Conservation (phyloP, 176 grass and related monocot genomes). For the bread wheat (Triticum aestivum) region IWGSC_CS_RefSeq_v2.1 NC_057807.1:324262740-324263239, state of each 20-base stretch:
- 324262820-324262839: no score
- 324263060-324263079: background rate
- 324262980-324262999: background rate
- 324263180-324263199: background rate
- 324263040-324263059: background rate
- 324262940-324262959: background rate
- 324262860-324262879: background rate
- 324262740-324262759: no score
- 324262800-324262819: no score
- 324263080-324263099: background rate
- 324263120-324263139: background rate
- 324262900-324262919: background rate
- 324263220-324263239: constrained; percentile 57
- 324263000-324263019: background rate
- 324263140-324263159: background rate
- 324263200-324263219: background rate
- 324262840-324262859: background rate
- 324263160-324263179: background rate
- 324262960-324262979: background rate
- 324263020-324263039: background rate
- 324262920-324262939: background rate
- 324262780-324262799: no score
- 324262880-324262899: background rate
- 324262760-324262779: no score
- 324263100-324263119: background rate